A percentile compares a stretch with the other conserved stretches of the same genome.
phyloP scores from a whole-genome alignment of 768 basidiomycete genomes.

The Amanita thiersii region DNA sequence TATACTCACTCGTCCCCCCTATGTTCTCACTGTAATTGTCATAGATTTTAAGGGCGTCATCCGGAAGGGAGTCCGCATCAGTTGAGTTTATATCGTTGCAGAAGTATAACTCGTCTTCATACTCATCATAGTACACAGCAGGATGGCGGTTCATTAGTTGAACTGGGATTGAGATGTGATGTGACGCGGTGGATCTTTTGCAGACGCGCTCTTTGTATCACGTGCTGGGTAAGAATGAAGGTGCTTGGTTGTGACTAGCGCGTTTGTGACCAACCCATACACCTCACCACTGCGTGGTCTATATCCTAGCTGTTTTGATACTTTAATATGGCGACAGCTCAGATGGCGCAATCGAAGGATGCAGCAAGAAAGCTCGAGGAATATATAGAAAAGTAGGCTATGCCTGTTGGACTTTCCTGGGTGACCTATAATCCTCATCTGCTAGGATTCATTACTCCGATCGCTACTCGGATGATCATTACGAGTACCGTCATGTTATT shows the following conservation, averaged over 20 bases:
- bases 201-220: neutral
- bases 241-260: slow-evolving; percentile 6
- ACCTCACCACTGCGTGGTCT: too few relatives aligned
- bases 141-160: neutral
- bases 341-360: slow-evolving; percentile 28
- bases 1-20: slow-evolving; percentile 11
- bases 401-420: slow-evolving; percentile 6
- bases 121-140: neutral
- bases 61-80: slow-evolving; percentile 15
- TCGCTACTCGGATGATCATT: slow-evolving; percentile 86
- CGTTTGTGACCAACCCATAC: neutral
- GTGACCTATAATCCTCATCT: slow-evolving; percentile 12
- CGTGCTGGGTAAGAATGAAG: neutral
- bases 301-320: too few relatives aligned
- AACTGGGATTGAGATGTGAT: neutral
- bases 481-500: slow-evolving; percentile 96
- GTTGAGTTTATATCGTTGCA: slow-evolving; percentile 3
- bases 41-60: slow-evolving; percentile 7
- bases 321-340: slow-evolving; percentile 19
- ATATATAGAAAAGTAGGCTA: slow-evolving; percentile 65
- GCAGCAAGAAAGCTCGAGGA: slow-evolving; percentile 55
- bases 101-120: neutral
- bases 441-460: slow-evolving; percentile 84
- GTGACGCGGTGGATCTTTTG: neutral
- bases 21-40: slow-evolving; percentile 12